Evolutionary conservation across 2,329 filamentous ascomycete genomes (phyloP).

Genomic region (Phialemoniopsis sp.): DNA sequence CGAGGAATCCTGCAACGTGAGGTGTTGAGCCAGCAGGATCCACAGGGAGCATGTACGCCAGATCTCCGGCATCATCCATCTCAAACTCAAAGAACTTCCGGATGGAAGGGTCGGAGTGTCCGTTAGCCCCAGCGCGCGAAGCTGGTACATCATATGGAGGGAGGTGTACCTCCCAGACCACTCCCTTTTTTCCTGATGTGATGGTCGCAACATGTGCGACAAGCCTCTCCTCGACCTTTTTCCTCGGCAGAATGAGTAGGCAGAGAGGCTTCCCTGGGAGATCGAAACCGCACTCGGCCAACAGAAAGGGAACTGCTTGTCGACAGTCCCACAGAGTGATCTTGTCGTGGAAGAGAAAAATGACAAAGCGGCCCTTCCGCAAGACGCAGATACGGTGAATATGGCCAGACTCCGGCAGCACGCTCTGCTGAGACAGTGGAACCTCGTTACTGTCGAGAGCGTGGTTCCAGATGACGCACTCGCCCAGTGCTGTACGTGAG

Average conservation of each 20-base stretch:
- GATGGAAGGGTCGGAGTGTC: constrained; percentile 36
- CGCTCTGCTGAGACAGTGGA: constrained; percentile 61
- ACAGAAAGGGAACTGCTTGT: constrained; percentile 47
- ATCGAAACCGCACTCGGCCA: constrained; percentile 56
- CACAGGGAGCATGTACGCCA: constrained; percentile 71
- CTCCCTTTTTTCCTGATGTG: constrained; percentile 70
- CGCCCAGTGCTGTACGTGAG: constrained; percentile 73
- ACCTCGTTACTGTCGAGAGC: constrained; percentile 42
- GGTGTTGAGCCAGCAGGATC: constrained; percentile 77
- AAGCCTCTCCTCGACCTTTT: constrained; percentile 50
- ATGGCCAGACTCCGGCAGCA: constrained; percentile 62
- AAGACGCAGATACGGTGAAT: constrained; percentile 80
- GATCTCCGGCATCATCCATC: constrained; percentile 53
- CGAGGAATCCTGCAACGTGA: constrained; percentile 72
- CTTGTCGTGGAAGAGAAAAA: constrained; percentile 70
- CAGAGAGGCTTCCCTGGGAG: constrained; percentile 71
- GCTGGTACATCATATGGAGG: constrained; percentile 35
- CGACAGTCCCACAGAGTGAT: constrained; percentile 80
- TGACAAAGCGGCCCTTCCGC: constrained; percentile 71
- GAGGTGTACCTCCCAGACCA: constrained; percentile 75
- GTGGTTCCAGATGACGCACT: constrained; percentile 82
- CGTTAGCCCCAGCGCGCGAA: constrained; percentile 19
- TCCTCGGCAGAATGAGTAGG: constrained; percentile 67
- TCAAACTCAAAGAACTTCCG: constrained; percentile 68
- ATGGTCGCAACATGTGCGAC: constrained; percentile 76